phyloP scores from a whole-genome alignment of 78 protist species.

The Dictyostelium discoideum region dicty_2.7 NC_007090.3:23001-23500 shows the following conservation, averaged over 20 bases:
- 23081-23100: not conserved
- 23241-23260: constrained; percentile 1
- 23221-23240: constrained; percentile 13
- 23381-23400: too few relatives aligned
- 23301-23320: not conserved
- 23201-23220: constrained; percentile 34
- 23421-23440: not conserved
- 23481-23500: not conserved
- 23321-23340: constrained; percentile 75
- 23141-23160: constrained; percentile 32
- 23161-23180: constrained; percentile 24
- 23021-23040: constrained; percentile 6
- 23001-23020: constrained; percentile 8
- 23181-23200: constrained; percentile 53
- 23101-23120: constrained; percentile 8
- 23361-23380: not conserved
- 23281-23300: constrained; percentile 51
- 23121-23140: constrained; percentile 12
- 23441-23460: not conserved
- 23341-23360: constrained; percentile 49
- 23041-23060: constrained; percentile 14
- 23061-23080: not conserved
- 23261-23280: constrained; percentile 58
- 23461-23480: not conserved
- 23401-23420: too few relatives aligned